These are phyloP conservation scores for Candida andamanensis DNA, from an alignment of 805 yeast species.

Conservation along the genomic window DNA sequence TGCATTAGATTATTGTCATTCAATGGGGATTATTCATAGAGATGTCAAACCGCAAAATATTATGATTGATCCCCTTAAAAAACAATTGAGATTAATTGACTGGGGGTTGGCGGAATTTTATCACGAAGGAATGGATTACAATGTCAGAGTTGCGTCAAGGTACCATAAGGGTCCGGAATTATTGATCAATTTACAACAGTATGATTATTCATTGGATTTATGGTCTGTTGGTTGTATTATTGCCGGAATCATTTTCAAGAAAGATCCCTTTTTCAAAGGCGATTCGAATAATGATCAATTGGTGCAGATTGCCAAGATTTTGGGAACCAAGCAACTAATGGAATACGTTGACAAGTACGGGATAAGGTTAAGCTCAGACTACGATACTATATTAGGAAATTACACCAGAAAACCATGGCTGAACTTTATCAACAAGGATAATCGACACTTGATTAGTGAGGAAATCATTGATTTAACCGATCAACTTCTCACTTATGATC, in stretches of 20 bases:
- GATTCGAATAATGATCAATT: conserved; percentile 90
- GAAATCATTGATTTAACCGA: conserved; percentile 68
- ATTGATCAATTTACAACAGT: conserved; percentile 73
- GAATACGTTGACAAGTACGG: conserved; percentile 64
- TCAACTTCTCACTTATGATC: conserved; percentile 72
- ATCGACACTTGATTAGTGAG: conserved; percentile 46
- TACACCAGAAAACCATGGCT: conserved; percentile 66
- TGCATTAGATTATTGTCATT: conserved; percentile 85
- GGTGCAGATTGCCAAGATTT: conserved; percentile 81
- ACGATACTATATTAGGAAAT: conserved; percentile 63
- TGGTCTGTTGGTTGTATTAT: conserved; percentile 93
- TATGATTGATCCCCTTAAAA: conserved; percentile 76
- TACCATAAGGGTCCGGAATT: conserved; percentile 92
- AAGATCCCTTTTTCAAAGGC: conserved; percentile 91
- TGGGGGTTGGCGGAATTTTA: conserved; percentile 96
- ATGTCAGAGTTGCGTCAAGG: conserved; percentile 88
- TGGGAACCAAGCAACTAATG: conserved; percentile 75
- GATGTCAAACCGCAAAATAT: conserved; percentile 93
- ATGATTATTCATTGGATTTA: conserved; percentile 83
- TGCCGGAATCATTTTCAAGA: conserved; percentile 81
- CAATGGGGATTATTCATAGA: conserved; percentile 92
- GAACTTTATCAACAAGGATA: conserved; percentile 51
- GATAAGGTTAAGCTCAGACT: conserved; percentile 66
- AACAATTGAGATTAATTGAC: conserved; percentile 70
- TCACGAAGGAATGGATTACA: conserved; percentile 83